Percentiles rank a stretch among this genome's conserved stretches.
Evolutionary conservation across 2,329 filamentous ascomycete species (phyloP).

Genomic region (Dryadomyces quercus-mongolicae): DNA sequence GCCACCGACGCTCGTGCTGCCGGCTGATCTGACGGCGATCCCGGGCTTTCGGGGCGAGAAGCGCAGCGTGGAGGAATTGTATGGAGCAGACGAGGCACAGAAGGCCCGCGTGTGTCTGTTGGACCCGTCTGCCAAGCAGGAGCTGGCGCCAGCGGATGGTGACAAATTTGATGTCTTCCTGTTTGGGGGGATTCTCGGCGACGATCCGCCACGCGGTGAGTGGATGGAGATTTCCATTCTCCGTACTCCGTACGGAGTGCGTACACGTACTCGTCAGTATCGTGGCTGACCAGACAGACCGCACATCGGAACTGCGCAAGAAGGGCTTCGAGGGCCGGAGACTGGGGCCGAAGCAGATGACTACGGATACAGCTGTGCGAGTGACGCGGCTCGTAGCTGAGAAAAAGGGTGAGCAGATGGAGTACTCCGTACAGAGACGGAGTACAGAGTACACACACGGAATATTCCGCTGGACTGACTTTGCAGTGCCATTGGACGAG

Average conservation of each 20-base stretch:
- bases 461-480: no score
- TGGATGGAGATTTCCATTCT: no score
- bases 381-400: conserved; percentile 85
- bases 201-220: conserved; percentile 84
- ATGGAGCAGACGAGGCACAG: conserved; percentile 51
- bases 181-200: conserved; percentile 91
- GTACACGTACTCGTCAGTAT: not conserved
- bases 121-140: conserved; percentile 71
- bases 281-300: conserved; percentile 43
- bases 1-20: conserved; percentile 51
- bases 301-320: conserved; percentile 87
- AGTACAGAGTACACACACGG: no score
- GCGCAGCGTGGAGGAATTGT: conserved; percentile 72
- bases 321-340: conserved; percentile 85
- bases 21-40: conserved; percentile 38
- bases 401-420: conserved; percentile 66
- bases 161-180: conserved; percentile 79
- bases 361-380: conserved; percentile 90
- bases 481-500: conserved; percentile 59
- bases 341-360: conserved; percentile 92
- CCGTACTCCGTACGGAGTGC: conserved; percentile 14
- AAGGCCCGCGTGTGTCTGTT: conserved; percentile 63
- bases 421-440: no score
- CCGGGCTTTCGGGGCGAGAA: conserved; percentile 60
- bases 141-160: conserved; percentile 72